Evolutionary conservation across 768 basidiomycete species (phyloP).

Genomic region (Phlebiopsis gigantea): DNA sequence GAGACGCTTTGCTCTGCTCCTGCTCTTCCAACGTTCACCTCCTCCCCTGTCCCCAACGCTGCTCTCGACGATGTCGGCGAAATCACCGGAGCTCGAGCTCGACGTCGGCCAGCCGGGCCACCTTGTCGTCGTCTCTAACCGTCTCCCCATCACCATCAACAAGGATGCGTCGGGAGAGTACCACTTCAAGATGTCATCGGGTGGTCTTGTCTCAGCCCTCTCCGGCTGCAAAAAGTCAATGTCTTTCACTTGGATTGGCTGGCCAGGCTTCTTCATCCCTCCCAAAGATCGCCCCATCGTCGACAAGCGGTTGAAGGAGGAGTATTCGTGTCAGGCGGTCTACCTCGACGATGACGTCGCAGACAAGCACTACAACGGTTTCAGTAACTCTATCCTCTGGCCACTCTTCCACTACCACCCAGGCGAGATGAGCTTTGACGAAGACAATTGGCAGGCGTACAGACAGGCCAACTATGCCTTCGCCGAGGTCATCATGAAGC

Average conservation of each 20-base stretch:
- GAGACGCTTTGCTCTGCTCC: background rate
- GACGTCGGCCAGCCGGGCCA: conserved; percentile 51
- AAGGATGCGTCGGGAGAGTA: conserved; percentile 92
- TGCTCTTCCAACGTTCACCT: conserved; percentile 4
- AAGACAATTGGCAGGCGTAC: conserved; percentile 97
- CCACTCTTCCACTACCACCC: conserved; percentile 99
- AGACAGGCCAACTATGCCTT: conserved; percentile 95
- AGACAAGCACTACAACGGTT: conserved; percentile 97
- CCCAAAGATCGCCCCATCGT: conserved; percentile 86
- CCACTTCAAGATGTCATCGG: conserved; percentile 99
- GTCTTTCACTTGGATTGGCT: conserved; percentile 97
- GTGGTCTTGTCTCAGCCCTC: conserved; percentile 95
- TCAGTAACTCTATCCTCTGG: conserved; percentile 99
- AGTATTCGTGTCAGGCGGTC: conserved; percentile 96
- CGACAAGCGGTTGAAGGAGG: conserved; percentile 88
- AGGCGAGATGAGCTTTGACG: conserved; percentile 99
- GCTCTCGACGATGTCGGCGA: conserved; percentile 2
- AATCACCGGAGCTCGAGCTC: conserved; percentile 7
- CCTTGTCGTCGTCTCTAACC: conserved; percentile 93
- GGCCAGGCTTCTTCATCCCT: conserved; percentile 94
- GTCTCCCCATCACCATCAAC: conserved; percentile 92
- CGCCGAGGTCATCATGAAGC: conserved; percentile 79
- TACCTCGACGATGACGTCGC: conserved; percentile 97
- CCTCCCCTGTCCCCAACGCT: background rate
- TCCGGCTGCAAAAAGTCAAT: conserved; percentile 98